A percentile compares a stretch with the other conserved stretches of the same genome.
Evolutionary conservation across 2,329 filamentous ascomycete genomes (phyloP).

Genomic region (Aspergillus tamarii): DNA sequence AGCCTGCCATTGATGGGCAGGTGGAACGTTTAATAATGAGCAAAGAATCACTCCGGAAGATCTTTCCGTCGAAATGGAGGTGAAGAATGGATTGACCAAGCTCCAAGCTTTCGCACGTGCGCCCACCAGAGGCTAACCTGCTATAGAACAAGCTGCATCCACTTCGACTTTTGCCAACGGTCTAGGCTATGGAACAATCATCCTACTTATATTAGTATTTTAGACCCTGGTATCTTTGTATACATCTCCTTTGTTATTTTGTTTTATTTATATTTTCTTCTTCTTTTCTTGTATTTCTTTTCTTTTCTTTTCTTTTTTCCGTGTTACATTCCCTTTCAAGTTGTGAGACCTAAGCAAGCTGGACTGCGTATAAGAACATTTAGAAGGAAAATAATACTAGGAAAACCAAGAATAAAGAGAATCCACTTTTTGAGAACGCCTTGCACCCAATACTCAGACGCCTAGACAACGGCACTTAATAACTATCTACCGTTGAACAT

Average conservation of each 20-base stretch:
- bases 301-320: not conserved
- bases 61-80: conserved; percentile 8
- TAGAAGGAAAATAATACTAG: not conserved
- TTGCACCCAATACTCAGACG: not conserved
- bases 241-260: not conserved
- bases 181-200: not conserved
- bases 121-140: conserved; percentile 11
- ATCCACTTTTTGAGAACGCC: not conserved
- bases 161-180: not conserved
- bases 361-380: not conserved
- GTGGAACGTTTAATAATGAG: not conserved
- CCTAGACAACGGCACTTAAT: not conserved
- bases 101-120: conserved; percentile 28
- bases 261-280: too few relatives aligned
- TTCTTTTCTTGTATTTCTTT: too few relatives aligned
- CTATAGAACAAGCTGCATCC: not conserved
- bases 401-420: not conserved
- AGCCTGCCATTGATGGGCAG: conserved; percentile 22
- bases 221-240: not conserved
- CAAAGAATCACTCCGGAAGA: conserved; percentile 5
- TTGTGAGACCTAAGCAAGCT: not conserved
- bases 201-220: not conserved
- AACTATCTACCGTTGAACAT: not conserved
- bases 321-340: not conserved
- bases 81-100: conserved; percentile 17